phyloP scores from a whole-genome alignment of 805 yeast genomes.

The Wickerhamiella azyma region DNA sequence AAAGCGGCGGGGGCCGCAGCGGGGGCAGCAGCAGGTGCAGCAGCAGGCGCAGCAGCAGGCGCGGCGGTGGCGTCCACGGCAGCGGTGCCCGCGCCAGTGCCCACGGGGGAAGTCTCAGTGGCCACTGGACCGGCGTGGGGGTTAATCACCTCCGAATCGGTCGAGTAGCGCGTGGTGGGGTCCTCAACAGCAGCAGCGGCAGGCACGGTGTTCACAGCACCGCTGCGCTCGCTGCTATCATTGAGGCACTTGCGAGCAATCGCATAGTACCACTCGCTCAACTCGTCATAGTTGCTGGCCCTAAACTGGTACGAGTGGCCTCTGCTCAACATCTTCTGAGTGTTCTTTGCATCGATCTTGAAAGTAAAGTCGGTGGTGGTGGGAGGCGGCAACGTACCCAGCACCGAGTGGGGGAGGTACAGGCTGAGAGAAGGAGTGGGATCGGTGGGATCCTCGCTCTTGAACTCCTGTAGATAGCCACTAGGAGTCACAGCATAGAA shows the following conservation, averaged over 20 bases:
- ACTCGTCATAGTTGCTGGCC: slow-evolving; percentile 34
- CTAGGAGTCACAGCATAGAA: slow-evolving; percentile 36
- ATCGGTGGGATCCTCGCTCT: slow-evolving; percentile 31
- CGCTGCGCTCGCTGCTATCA: background rate
- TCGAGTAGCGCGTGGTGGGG: background rate
- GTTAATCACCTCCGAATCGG: background rate
- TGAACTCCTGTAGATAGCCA: slow-evolving; percentile 34
- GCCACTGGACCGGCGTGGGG: background rate
- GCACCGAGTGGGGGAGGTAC: slow-evolving; percentile 33
- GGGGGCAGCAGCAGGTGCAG: background rate
- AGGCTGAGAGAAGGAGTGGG: slow-evolving; percentile 33
- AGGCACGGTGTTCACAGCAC: background rate
- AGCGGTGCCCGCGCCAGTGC: slow-evolving; percentile 5
- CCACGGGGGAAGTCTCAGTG: background rate
- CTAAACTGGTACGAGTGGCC: slow-evolving; percentile 29
- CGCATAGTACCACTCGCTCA: slow-evolving; percentile 34
- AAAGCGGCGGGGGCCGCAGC: background rate
- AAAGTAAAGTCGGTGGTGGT: slow-evolving; percentile 29
- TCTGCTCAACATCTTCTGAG: slow-evolving; percentile 20
- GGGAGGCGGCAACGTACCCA: slow-evolving; percentile 27
- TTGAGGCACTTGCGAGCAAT: slow-evolving; percentile 12
- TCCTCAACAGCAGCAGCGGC: slow-evolving; percentile 2
- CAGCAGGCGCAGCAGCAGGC: background rate
- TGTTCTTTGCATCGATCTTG: slow-evolving; percentile 31
- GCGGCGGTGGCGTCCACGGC: slow-evolving; percentile 1